Percentiles rank a stretch among this genome's conserved stretches.
Conservation (phyloP, 2,329 filamentous ascomycete species). For the Chaetomium strumarium region DNA sequence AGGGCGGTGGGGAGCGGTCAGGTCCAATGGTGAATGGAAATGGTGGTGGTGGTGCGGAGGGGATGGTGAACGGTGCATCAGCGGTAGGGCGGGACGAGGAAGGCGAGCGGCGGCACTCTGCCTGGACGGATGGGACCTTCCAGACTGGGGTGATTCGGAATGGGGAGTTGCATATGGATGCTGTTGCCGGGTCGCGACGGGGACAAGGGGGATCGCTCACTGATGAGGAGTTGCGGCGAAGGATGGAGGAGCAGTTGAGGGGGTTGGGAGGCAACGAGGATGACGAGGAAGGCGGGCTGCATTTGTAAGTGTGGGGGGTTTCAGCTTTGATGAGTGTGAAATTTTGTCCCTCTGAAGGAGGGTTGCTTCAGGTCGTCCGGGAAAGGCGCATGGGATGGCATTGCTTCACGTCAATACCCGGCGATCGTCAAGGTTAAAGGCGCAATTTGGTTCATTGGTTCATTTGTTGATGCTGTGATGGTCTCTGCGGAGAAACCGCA, state of each 20-base stretch:
- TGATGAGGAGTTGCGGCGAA: constrained; percentile 54
- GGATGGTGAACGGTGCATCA: neutral
- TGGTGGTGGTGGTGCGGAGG: neutral
- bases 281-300: constrained; percentile 54
- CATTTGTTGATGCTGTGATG: neutral
- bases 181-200: constrained; percentile 8
- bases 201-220: constrained; percentile 42
- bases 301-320: constrained; percentile 42
- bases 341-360: too few relatives aligned
- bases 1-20: neutral
- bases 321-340: too few relatives aligned
- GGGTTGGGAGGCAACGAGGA: constrained; percentile 34
- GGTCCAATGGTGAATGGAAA: neutral
- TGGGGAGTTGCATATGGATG: constrained; percentile 44
- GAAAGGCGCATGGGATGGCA: neutral
- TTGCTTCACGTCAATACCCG: constrained; percentile 2
- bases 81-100: neutral
- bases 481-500: neutral
- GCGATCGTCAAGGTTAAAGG: neutral
- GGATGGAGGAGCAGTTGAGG: constrained; percentile 50
- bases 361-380: too few relatives aligned
- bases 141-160: constrained; percentile 52
- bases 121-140: constrained; percentile 61
- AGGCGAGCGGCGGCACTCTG: constrained; percentile 25
- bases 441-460: neutral